Percentiles rank a stretch among this genome's conserved stretches.
Evolutionary conservation across 768 basidiomycete species (phyloP).

Genomic region (Collybiopsis confluens): DNA sequence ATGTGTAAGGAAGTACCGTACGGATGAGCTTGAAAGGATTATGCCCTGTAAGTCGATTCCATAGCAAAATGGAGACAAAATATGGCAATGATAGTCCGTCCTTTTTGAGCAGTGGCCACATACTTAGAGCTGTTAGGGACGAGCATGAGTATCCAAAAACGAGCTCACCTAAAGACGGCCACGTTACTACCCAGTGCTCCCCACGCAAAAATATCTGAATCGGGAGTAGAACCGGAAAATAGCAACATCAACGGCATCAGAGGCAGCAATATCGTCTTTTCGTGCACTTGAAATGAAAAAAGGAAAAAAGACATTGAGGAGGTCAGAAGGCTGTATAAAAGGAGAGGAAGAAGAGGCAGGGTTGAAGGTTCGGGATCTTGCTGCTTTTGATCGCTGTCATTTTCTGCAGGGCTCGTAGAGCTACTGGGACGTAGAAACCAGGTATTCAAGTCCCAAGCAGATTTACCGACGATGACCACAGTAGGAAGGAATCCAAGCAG

Average conservation of each 20-base stretch:
- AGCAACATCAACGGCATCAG: slow-evolving; percentile 81
- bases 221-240: slow-evolving; percentile 49
- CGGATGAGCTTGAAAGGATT: slow-evolving; percentile 51
- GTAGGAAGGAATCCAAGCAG: slow-evolving; percentile 66
- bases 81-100: slow-evolving; percentile 81
- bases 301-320: slow-evolving; percentile 91
- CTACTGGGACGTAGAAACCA: slow-evolving; percentile 5
- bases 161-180: slow-evolving; percentile 77
- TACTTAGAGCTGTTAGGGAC: slow-evolving; percentile 41
- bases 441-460: slow-evolving; percentile 27
- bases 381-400: not conserved
- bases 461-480: slow-evolving; percentile 41
- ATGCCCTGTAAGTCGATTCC: slow-evolving; percentile 82
- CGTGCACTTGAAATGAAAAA: slow-evolving; percentile 96
- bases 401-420: not conserved
- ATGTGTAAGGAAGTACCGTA: slow-evolving; percentile 18
- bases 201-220: slow-evolving; percentile 63
- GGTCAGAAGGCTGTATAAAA: slow-evolving; percentile 77
- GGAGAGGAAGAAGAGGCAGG: slow-evolving; percentile 55
- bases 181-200: slow-evolving; percentile 77
- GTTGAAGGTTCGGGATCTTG: not conserved
- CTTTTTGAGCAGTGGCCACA: slow-evolving; percentile 85
- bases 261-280: slow-evolving; percentile 87
- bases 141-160: not conserved
- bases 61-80: slow-evolving; percentile 58